Evolutionary conservation across 148 eudicot genomes (phyloP).

Genomic region (Rhododendron kiyosumense): DNA sequence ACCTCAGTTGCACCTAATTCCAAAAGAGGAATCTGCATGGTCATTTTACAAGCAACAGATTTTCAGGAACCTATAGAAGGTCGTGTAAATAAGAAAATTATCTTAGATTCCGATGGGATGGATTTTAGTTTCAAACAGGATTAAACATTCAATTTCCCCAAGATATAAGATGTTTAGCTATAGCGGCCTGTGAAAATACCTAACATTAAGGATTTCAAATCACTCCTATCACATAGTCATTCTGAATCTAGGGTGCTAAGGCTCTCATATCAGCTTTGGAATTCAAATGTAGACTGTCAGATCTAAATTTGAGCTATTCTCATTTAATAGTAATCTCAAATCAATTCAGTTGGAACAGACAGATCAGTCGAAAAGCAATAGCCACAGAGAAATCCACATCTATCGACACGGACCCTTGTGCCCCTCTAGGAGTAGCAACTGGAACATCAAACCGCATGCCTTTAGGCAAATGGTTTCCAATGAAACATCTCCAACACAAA

Average conservation of each 20-base stretch:
- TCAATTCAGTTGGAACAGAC: background rate
- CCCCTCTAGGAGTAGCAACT: background rate
- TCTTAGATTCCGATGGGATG: background rate
- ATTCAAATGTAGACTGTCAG: background rate
- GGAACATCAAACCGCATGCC: background rate
- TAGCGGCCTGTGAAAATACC: background rate
- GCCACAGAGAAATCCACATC: background rate
- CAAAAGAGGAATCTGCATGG: background rate
- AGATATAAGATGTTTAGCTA: background rate
- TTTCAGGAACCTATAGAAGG: background rate
- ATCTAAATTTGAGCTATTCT: background rate
- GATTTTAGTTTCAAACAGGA: background rate
- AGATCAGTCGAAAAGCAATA: background rate
- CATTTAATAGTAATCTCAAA: background rate
- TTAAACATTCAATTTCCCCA: background rate
- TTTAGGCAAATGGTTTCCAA: background rate
- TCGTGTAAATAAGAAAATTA: background rate
- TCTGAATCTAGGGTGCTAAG: background rate
- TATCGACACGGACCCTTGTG: background rate
- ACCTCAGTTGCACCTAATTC: background rate
- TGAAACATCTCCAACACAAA: background rate
- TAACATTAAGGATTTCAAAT: background rate
- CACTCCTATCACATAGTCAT: background rate
- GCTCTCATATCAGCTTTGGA: background rate
- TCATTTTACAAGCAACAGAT: background rate